These are phyloP conservation scores for Aurifilum marmelostoma DNA, from an alignment of 2,329 filamentous ascomycete genomes.

Conservation along the genomic window DNA sequence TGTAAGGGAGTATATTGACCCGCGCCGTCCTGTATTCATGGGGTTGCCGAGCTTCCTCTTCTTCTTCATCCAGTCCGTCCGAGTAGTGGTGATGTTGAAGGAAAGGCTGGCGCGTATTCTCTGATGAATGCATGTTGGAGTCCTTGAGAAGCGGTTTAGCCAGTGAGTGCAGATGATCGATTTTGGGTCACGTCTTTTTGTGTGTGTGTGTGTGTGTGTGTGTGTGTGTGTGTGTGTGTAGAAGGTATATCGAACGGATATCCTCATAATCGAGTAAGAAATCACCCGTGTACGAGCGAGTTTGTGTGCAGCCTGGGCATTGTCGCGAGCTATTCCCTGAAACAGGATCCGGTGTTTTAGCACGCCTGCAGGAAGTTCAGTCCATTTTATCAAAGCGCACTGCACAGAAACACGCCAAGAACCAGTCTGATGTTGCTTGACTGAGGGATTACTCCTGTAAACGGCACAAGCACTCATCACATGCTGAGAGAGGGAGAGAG, in stretches of 20 bases:
- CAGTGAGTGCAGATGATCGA: neutral
- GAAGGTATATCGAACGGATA: neutral
- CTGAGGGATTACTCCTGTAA: too few relatives aligned
- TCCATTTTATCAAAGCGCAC: neutral
- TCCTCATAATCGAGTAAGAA: neutral
- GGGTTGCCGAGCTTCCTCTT: slow-evolving; percentile 22
- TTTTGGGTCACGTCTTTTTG: neutral
- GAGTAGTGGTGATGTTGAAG: slow-evolving; percentile 23
- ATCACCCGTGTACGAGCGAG: neutral
- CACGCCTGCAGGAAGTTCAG: neutral
- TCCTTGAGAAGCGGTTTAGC: neutral
- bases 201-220: too few relatives aligned
- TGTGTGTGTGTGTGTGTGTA: neutral
- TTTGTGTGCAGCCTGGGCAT: neutral
- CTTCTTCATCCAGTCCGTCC: slow-evolving; percentile 30
- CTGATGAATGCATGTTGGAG: slow-evolving; percentile 8
- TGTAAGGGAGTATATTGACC: slow-evolving; percentile 28
- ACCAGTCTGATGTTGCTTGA: neutral
- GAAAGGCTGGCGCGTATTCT: slow-evolving; percentile 29
- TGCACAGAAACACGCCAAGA: neutral
- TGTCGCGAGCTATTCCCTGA: neutral
- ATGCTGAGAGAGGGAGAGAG: too few relatives aligned
- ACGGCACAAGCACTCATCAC: too few relatives aligned
- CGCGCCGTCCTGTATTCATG: slow-evolving; percentile 12
- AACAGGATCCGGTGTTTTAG: neutral